Conservation (phyloP, 139 green algal species). For the Coelastrella sp. region DNA sequence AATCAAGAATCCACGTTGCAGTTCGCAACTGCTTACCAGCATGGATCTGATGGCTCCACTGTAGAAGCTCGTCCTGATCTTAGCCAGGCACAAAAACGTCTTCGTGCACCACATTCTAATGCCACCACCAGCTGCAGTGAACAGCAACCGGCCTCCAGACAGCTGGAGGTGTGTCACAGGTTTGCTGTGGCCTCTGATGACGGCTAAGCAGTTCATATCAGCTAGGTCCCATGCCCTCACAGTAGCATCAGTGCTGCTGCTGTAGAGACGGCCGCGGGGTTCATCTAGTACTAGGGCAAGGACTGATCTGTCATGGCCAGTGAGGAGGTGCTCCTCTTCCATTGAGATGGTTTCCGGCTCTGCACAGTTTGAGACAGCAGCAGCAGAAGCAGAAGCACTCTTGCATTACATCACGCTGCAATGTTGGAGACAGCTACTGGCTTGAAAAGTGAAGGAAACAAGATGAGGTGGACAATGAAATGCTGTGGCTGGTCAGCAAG, state of each 20-base stretch:
- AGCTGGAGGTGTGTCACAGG: conserved; percentile 76
- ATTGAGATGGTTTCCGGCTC: conserved; percentile 31
- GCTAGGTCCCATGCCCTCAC: conserved; percentile 62
- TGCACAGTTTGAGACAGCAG: neutral
- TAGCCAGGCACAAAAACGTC: conserved; percentile 55
- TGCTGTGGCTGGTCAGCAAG: too few species aligned
- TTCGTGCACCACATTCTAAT: conserved; percentile 83
- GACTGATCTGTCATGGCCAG: conserved; percentile 77
- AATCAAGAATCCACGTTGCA: neutral
- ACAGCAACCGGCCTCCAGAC: conserved; percentile 61
- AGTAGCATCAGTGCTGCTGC: conserved; percentile 67
- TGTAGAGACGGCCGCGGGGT: conserved; percentile 70
- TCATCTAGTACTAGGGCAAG: conserved; percentile 64
- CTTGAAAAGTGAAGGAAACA: too few species aligned
- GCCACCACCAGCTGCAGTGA: conserved; percentile 73
- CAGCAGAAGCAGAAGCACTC: neutral
- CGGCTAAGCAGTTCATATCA: conserved; percentile 51
- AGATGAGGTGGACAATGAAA: too few species aligned
- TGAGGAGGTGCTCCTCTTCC: conserved; percentile 74
- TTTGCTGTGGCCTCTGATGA: conserved; percentile 75
- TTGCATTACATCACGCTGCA: neutral
- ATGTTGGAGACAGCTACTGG: too few species aligned
- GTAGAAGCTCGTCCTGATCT: conserved; percentile 53
- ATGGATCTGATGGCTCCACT: conserved; percentile 61
- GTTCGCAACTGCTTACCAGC: conserved; percentile 34